Percentiles rank a stretch among this genome's conserved stretches.
phyloP scores from a whole-genome alignment of 306 rosid genomes.

The Quercus mongolica region DNA sequence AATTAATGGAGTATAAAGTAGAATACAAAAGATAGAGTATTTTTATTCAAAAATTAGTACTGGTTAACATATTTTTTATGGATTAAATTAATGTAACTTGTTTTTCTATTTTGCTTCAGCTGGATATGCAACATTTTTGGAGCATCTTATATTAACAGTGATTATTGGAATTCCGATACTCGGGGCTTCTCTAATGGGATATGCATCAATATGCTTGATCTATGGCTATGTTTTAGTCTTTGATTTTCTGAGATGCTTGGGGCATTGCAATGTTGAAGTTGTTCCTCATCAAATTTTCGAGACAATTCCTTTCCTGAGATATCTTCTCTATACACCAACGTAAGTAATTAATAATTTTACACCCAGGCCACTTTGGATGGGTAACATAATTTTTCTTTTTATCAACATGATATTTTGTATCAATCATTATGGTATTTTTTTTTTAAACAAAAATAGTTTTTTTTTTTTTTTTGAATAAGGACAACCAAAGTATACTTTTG shows the following conservation, averaged over 20 bases:
- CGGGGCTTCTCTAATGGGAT: conserved; percentile 57
- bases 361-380: too few species aligned
- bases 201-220: conserved; percentile 58
- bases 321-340: conserved; percentile 83
- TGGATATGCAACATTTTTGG: conserved; percentile 70
- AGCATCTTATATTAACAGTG: conserved; percentile 51
- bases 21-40: too few species aligned
- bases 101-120: conserved; percentile 41
- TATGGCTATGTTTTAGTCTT: conserved; percentile 53
- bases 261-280: conserved; percentile 76
- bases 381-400: too few species aligned
- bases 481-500: too few species aligned
- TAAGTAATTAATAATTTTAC: conserved; percentile 31
- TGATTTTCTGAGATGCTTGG: conserved; percentile 79
- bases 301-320: conserved; percentile 54
- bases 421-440: too few species aligned
- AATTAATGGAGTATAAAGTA: too few species aligned
- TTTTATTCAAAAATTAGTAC: too few species aligned
- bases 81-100: not conserved
- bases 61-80: too few species aligned
- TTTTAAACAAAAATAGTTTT: too few species aligned
- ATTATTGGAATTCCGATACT: conserved; percentile 66
- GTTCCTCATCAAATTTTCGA: conserved; percentile 57
- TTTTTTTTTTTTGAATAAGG: too few species aligned
- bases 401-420: too few species aligned